Conservation (phyloP, 352 stramenopile genomes). For the Blastocystis sp. region DNA sequence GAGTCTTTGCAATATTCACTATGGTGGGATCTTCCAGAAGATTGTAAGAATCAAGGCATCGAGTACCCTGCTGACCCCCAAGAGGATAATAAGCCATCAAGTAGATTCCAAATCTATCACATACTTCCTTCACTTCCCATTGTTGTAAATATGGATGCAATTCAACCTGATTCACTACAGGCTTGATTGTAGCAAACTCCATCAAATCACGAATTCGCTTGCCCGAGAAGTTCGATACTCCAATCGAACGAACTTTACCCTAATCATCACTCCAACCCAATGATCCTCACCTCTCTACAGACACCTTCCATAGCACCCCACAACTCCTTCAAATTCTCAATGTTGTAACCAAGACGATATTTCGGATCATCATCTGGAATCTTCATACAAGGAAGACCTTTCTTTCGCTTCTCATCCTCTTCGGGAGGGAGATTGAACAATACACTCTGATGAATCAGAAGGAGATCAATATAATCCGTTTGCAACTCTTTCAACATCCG, state of each 20-base stretch:
- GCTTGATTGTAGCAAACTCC: constrained; percentile 67
- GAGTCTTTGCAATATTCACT: constrained; percentile 64
- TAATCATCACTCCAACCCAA: constrained; percentile 58
- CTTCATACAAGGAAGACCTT: background rate
- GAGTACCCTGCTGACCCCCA: constrained; percentile 66
- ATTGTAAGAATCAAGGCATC: background rate
- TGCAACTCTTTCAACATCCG: constrained; percentile 24
- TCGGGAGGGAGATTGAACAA: constrained; percentile 30
- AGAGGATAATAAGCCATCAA: constrained; percentile 71
- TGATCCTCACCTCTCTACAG: constrained; percentile 64
- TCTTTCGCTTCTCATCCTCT: background rate
- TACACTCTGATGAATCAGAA: constrained; percentile 35
- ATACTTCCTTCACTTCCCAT: constrained; percentile 69
- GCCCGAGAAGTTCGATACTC: constrained; percentile 72
- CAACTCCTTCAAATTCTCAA: constrained; percentile 68
- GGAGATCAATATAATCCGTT: constrained; percentile 48
- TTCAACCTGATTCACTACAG: constrained; percentile 73
- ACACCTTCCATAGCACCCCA: constrained; percentile 74
- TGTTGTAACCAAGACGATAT: constrained; percentile 68
- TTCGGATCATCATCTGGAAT: constrained; percentile 13
- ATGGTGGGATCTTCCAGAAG: constrained; percentile 66
- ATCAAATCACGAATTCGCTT: constrained; percentile 68
- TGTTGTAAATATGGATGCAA: constrained; percentile 72
- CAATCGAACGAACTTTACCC: constrained; percentile 65
- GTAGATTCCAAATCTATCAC: constrained; percentile 67